Base-by-base conservation (phyloP, 345 rosid species). In the Eucalyptus polybractea region DNA sequence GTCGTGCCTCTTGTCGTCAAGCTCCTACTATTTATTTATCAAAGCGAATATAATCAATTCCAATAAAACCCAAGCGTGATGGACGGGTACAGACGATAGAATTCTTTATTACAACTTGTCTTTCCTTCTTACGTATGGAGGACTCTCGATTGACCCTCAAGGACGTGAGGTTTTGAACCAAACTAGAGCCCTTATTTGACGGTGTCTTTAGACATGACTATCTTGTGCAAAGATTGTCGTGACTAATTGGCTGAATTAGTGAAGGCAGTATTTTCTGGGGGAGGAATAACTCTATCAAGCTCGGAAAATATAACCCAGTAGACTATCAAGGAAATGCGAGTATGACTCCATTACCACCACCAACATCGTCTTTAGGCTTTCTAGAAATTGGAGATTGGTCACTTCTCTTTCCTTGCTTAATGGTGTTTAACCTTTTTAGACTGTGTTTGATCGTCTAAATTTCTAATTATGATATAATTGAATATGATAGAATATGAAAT, bases 381-480 rank as follows among this genome's bases (percentile, higher is more conserved):
- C 45, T 72, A 19, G 81, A 37, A 33, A 37, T 72, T 72, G 81
- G 25, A 37, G 27, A 19, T 10, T 10, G 81, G 45, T 33, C 9
- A 1, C 24, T 33, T 72, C 13, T 37, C 3, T 37, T 37, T 37
- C 81, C 81, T 72, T 72, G 45, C 45, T 37, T 72, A 24, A 37
- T 21, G 45, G 45, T 72, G 81, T 72, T 72, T 21, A 37, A 37
- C 81, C 72, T 19, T 2, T 56, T 24, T 56, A 56, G 13, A 10
- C 1, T 56, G 0, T 3, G 1, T 56, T 56, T 1, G 13, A 10
- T 56, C 3, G 0, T 56, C 0, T 24, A 0, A 56, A 56, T 56
- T 56, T 56, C 62, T 24, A 56, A 56, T 56, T 56, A 10, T 0
- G 29, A 56, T 56, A 24, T 4, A 8, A 56, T 0, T 9, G 1